Conservation (phyloP, 305 asterid genomes). For the Fraxinus velutina region DNA sequence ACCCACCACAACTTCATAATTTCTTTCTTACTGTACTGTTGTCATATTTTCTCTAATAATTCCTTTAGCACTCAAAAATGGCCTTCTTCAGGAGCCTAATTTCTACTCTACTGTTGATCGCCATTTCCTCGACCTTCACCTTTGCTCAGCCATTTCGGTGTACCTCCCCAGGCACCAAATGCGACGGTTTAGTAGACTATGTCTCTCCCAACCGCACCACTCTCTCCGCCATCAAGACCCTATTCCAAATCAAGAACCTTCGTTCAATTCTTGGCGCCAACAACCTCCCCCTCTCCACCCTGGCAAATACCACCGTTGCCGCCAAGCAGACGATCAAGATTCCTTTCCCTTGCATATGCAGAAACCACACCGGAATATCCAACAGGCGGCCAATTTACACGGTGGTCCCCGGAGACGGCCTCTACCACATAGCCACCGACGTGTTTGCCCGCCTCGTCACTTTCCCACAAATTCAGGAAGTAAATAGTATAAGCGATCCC, state of each 20-base stretch:
- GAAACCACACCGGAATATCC: constrained; percentile 54
- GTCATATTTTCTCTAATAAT: background rate
- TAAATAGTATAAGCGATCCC: constrained; percentile 39
- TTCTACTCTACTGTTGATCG: background rate
- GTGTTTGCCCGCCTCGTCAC: constrained; percentile 57
- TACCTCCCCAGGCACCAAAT: constrained; percentile 34
- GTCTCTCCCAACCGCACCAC: constrained; percentile 66
- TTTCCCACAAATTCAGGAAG: constrained; percentile 47
- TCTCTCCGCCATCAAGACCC: constrained; percentile 37
- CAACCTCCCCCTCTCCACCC: constrained; percentile 43
- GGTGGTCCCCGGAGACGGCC: constrained; percentile 48
- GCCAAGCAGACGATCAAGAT: constrained; percentile 39
- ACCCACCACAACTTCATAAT: background rate
- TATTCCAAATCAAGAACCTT: constrained; percentile 49
- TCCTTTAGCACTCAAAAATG: background rate
- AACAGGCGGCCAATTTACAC: constrained; percentile 54
- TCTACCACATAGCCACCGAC: constrained; percentile 57
- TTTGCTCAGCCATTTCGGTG: constrained; percentile 47
- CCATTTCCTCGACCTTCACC: constrained; percentile 15
- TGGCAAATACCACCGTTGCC: constrained; percentile 22
- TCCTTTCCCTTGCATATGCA: constrained; percentile 73
- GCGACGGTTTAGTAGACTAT: constrained; percentile 57
- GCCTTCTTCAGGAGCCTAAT: background rate
- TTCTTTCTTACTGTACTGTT: background rate
- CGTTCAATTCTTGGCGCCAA: constrained; percentile 67